Evolutionary conservation across 306 rosid genomes (phyloP).

Genomic region (Oemleria cerasiformis): DNA sequence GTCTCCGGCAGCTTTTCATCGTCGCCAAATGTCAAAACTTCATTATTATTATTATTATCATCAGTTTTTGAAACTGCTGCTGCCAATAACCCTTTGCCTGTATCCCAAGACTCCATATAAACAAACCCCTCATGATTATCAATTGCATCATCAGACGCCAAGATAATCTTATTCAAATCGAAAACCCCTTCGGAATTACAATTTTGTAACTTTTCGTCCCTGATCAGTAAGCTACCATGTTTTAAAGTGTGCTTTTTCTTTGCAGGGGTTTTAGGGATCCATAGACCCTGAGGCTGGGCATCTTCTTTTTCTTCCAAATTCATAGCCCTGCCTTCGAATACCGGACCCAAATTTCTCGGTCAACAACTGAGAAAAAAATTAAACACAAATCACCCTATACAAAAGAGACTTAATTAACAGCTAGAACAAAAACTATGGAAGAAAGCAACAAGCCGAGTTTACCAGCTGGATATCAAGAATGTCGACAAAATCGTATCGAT

Average conservation of each 20-base stretch:
- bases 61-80: neutral
- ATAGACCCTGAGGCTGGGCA: neutral
- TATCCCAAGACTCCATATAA: neutral
- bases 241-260: neutral
- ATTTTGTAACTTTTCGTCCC: neutral
- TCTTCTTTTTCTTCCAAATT: neutral
- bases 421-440: too few relatives aligned
- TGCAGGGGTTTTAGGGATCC: neutral
- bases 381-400: too few relatives aligned
- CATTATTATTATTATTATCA: too few relatives aligned
- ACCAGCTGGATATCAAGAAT: too few relatives aligned
- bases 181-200: neutral
- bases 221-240: neutral
- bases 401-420: too few relatives aligned
- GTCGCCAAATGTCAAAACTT: neutral
- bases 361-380: too few relatives aligned
- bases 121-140: neutral
- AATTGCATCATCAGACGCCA: neutral
- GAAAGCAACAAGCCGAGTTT: too few relatives aligned
- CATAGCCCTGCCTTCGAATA: neutral
- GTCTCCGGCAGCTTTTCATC: neutral
- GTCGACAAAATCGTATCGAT: too few relatives aligned
- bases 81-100: neutral
- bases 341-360: neutral
- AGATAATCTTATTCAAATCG: conserved; percentile 1